Conservation (phyloP, 2,329 filamentous ascomycete genomes). For the Aspergillus jensenii region DNA sequence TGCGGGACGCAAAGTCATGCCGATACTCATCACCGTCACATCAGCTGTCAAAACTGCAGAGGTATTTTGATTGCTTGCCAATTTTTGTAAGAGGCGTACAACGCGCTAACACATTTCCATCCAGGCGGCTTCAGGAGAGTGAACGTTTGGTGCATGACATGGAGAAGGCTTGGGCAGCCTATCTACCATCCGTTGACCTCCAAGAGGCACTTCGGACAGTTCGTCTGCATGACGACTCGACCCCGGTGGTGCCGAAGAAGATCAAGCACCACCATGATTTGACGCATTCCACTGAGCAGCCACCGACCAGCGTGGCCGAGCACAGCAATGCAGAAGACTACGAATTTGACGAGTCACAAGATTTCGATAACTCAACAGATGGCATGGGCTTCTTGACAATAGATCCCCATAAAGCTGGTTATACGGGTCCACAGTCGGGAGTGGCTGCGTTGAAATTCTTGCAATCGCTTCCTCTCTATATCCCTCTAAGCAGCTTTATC, state of each 20-base stretch:
- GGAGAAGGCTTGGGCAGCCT: conserved; percentile 16
- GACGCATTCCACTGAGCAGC: conserved; percentile 18
- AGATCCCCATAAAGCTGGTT: conserved; percentile 19
- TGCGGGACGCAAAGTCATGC: conserved; percentile 17
- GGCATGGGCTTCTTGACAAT: conserved; percentile 21
- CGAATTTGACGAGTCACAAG: conserved; percentile 22
- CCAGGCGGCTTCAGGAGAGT: conserved; percentile 17
- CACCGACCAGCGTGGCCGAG: conserved; percentile 15
- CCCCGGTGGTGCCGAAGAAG: neutral
- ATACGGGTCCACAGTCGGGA: conserved; percentile 20
- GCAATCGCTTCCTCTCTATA: conserved; percentile 18
- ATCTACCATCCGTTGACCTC: conserved; percentile 18
- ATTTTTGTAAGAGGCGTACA: neutral
- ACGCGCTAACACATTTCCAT: neutral
- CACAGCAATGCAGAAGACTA: conserved; percentile 22
- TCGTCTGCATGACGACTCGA: conserved; percentile 4
- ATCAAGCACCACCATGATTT: conserved; percentile 13
- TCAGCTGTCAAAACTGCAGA: conserved; percentile 16
- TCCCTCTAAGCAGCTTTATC: conserved; percentile 17
- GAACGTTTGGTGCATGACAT: conserved; percentile 14
- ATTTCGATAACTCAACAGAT: conserved; percentile 21
- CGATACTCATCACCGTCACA: conserved; percentile 20
- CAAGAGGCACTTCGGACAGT: conserved; percentile 15
- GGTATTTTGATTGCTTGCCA: neutral
- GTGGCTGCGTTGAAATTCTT: conserved; percentile 20